Evolutionary conservation across 768 basidiomycete genomes (phyloP), one percentile per base, ranked within the genome.

Genomic region (Mycena rebaudengoi): DNA sequence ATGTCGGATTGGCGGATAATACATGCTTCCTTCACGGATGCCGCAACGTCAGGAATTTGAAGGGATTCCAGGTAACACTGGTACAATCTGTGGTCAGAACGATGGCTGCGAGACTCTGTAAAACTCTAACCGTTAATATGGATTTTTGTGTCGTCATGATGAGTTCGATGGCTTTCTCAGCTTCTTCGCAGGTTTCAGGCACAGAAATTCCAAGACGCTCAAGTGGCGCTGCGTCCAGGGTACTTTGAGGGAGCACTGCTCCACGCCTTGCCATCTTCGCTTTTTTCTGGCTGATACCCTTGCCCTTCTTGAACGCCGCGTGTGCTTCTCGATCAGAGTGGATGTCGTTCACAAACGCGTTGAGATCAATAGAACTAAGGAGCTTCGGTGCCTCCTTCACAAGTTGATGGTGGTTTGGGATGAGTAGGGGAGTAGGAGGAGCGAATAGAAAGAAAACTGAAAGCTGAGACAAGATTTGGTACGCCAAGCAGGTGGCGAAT

Each of bases 181-280:
- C 26, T 10, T 68, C 60, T 32, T 49, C 29, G 6, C 21, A 55
- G 0, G 50, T 55, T 14, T 61, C 63, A 2, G 67, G 67, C 1
- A 61, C 25, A 12, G 52, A 3, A 1, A 68, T 54, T 16, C 40
- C n/a, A 3, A 68, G 67, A 7, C 52, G 49, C 11, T 58, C 67
- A 32, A 84, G 79, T 0, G 70, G 73, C 5, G 68, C 48, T 8
- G 33, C n/a, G 30, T 84, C 73, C 4, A 78, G 41, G 5, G 57
- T 11, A 10, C 43, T 59, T 11, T 66, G 23, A 8, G 10, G 39
- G 41, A 44, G 59, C 50, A 50, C 67, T 50, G 39, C 58, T 4
- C 23, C 45, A 18, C 48, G 60, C 2, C 62, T 57, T 4, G 64
- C 69, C 30, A 57, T 60, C 68, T 55, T 75, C 18, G 45, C 25